Conservation (phyloP, 331 rosid genomes). For the Prunus yedoensis region DNA sequence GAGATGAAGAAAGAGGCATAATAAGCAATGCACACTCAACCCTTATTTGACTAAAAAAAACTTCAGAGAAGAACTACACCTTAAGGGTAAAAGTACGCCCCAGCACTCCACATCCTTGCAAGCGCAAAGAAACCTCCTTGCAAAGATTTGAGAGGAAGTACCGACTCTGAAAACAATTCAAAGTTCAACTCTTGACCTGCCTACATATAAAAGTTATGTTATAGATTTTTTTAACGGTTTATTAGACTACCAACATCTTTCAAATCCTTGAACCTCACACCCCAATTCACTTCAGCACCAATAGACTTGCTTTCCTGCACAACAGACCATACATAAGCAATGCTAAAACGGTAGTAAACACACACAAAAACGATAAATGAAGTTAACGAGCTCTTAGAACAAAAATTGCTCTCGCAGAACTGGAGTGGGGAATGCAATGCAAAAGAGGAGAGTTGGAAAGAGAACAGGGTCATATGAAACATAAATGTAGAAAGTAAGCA, state of each 20-base stretch:
- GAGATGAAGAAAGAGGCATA: conserved; percentile 23
- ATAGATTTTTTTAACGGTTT: conserved; percentile 12
- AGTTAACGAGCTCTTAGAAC: neutral
- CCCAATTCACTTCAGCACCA: conserved; percentile 99
- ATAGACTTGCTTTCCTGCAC: conserved; percentile 81
- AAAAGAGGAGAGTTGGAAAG: neutral
- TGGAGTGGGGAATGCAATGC: neutral
- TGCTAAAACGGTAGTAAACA: conserved; percentile 5
- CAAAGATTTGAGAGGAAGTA: conserved; percentile 73
- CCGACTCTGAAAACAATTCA: conserved; percentile 54
- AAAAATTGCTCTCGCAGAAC: neutral
- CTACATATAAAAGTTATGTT: conserved; percentile 10
- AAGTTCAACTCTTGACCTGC: conserved; percentile 32
- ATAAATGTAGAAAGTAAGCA: neutral
- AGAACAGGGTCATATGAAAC: conserved; percentile 4
- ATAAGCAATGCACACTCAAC: conserved; percentile 15
- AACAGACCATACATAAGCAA: conserved; percentile 18
- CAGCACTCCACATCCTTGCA: conserved; percentile 71
- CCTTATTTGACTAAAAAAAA: conserved; percentile 9
- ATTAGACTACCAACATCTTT: conserved; percentile 67
- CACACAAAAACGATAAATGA: neutral
- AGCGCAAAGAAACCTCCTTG: conserved; percentile 83
- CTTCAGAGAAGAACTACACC: conserved; percentile 39
- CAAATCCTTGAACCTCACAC: conserved; percentile 80
- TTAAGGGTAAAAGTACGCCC: conserved; percentile 90